Conservation (phyloP, 2,329 filamentous ascomycete species). For the Colletotrichum tropicicola region DNA sequence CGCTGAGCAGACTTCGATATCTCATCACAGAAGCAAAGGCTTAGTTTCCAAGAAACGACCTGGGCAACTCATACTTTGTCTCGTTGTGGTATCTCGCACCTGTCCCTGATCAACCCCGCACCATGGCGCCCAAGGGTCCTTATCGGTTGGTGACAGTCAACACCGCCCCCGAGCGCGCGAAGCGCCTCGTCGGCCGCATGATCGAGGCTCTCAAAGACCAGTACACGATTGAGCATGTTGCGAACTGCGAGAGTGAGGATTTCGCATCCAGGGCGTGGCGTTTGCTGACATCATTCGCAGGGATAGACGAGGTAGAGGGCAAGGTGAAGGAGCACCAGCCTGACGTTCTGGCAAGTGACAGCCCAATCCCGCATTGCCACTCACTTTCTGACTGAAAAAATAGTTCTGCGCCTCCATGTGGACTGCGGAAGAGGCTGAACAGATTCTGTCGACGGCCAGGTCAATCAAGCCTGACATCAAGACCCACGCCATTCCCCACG, state of each 20-base stretch:
- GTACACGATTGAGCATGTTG: slow-evolving; percentile 70
- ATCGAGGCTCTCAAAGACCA: slow-evolving; percentile 68
- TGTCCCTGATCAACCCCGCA: slow-evolving; percentile 6
- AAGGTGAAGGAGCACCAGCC: slow-evolving; percentile 53
- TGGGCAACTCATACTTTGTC: too few species aligned
- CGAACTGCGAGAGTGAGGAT: slow-evolving; percentile 69
- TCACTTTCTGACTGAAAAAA: neutral
- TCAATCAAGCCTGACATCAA: slow-evolving; percentile 55
- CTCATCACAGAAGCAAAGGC: neutral
- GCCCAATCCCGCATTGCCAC: neutral
- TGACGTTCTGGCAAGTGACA: slow-evolving; percentile 38
- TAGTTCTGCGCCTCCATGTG: slow-evolving; percentile 70
- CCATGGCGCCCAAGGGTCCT: slow-evolving; percentile 57
- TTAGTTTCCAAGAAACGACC: too few species aligned
- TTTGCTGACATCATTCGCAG: too few species aligned
- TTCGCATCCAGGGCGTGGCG: too few species aligned
- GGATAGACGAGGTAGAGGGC: slow-evolving; percentile 62
- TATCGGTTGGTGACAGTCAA: slow-evolving; percentile 75
- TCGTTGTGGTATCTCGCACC: neutral
- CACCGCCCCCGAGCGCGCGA: slow-evolving; percentile 71
- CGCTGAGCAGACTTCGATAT: neutral
- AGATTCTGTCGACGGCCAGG: slow-evolving; percentile 54
- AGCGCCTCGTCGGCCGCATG: slow-evolving; percentile 68
- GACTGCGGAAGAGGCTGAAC: slow-evolving; percentile 54
- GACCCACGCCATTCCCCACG: slow-evolving; percentile 61